Evolutionary conservation across 2,329 filamentous ascomycete species (phyloP).

Genomic region (Pestalotiopsis sp.): DNA sequence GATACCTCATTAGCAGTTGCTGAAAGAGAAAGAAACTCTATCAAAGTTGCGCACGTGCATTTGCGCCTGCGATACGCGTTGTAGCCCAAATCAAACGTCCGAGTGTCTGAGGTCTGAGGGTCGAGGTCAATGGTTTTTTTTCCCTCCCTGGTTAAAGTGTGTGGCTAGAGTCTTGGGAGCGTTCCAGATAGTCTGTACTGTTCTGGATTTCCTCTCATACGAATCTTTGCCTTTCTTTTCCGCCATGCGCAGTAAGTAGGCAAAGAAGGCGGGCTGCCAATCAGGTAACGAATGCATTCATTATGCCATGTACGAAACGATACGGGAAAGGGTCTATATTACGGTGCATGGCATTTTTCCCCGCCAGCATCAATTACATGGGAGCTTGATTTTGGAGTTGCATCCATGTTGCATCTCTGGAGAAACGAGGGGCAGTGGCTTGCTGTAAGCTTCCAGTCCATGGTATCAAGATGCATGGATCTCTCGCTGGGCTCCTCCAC

Average conservation of each 20-base stretch:
- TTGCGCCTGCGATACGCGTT: background rate
- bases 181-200: background rate
- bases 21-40: background rate
- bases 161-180: background rate
- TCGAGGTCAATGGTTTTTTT: background rate
- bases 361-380: too few relatives aligned
- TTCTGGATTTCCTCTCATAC: background rate
- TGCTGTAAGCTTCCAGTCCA: background rate
- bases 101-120: conserved; percentile 6
- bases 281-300: too few relatives aligned
- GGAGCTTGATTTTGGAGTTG: background rate
- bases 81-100: conserved; percentile 4
- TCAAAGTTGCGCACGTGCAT: background rate
- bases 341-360: too few relatives aligned
- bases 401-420: background rate
- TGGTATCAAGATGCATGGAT: background rate
- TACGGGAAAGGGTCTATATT: too few relatives aligned
- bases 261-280: background rate
- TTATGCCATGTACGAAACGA: too few relatives aligned
- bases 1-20: background rate
- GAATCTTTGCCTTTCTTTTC: background rate
- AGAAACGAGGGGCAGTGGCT: background rate
- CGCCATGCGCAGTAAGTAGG: background rate
- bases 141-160: background rate
- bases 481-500: background rate